Conservation (phyloP, 2,329 filamentous ascomycete species). For the Metarhizium sp. region DNA sequence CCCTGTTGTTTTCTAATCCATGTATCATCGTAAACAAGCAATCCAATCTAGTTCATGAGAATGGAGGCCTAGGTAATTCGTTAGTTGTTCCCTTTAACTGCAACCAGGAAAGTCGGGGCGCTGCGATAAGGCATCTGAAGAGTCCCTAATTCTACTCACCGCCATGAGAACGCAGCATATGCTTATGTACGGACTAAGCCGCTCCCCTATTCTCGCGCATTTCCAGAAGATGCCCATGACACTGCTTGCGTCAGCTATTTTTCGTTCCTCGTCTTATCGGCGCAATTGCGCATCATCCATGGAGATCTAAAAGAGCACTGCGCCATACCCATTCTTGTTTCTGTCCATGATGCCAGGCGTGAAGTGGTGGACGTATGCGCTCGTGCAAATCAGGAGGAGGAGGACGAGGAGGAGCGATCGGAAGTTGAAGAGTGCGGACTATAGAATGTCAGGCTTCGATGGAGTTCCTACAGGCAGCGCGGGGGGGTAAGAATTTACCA, state of each 20-base stretch:
- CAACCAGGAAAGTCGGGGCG: background rate
- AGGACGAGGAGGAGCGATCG: constrained; percentile 92
- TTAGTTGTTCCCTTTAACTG: constrained; percentile 4
- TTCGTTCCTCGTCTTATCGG: background rate
- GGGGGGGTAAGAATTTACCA: constrained; percentile 14
- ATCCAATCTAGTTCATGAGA: constrained; percentile 28
- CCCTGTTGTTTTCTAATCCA: background rate
- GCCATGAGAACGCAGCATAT: constrained; percentile 92
- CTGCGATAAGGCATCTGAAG: constrained; percentile 1
- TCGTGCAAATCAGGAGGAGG: constrained; percentile 91
- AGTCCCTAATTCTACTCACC: constrained; percentile 39
- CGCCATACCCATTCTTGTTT: constrained; percentile 75
- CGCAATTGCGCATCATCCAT: background rate
- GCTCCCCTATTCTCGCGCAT: constrained; percentile 82
- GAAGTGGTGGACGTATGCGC: constrained; percentile 84
- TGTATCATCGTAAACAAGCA: background rate
- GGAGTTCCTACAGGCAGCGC: background rate
- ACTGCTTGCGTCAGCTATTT: constrained; percentile 28
- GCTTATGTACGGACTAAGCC: constrained; percentile 90
- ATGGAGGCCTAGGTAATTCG: constrained; percentile 21
- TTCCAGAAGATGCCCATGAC: constrained; percentile 92
- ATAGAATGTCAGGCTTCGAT: constrained; percentile 2
- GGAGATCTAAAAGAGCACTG: no score
- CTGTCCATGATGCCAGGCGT: constrained; percentile 85
- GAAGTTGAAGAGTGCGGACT: constrained; percentile 99